A percentile compares a stretch with the other conserved stretches of the same genome.
Conservation (phyloP, 1,139 yeast genomes). For the Starmera stellimalicola region DNA sequence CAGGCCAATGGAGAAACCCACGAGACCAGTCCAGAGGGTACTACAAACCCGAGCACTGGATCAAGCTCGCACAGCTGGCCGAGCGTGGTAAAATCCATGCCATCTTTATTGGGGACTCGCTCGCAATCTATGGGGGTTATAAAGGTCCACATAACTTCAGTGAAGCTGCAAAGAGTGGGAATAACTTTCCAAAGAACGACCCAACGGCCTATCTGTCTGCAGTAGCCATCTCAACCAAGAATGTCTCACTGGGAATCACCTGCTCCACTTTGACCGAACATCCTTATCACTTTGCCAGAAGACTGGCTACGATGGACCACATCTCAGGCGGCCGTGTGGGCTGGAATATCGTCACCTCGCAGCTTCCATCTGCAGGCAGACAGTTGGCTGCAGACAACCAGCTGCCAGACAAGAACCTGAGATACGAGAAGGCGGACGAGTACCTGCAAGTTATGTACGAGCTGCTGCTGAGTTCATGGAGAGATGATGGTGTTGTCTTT, state of each 20-base stretch:
- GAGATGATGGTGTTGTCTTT: conserved; percentile 33
- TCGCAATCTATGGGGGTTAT: conserved; percentile 33
- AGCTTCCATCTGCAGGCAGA: conserved; percentile 26
- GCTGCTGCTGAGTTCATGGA: conserved; percentile 30
- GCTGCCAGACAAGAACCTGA: conserved; percentile 28
- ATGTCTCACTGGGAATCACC: conserved; percentile 29
- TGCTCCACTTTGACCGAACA: conserved; percentile 31
- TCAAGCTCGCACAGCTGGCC: conserved; percentile 28
- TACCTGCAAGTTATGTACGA: conserved; percentile 29
- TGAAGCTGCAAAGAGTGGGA: conserved; percentile 25
- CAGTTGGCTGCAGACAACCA: conserved; percentile 23
- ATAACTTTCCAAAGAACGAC: conserved; percentile 29
- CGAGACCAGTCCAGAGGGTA: conserved; percentile 23
- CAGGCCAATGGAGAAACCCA: conserved; percentile 33
- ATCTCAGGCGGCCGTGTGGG: conserved; percentile 31
- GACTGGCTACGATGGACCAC: conserved; percentile 30
- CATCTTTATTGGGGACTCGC: conserved; percentile 27
- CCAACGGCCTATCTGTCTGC: conserved; percentile 29
- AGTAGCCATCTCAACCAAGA: conserved; percentile 32
- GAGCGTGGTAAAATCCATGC: conserved; percentile 35
- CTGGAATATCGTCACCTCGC: conserved; percentile 32
- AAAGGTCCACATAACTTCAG: conserved; percentile 27
- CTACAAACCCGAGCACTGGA: conserved; percentile 33
- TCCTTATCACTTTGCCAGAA: conserved; percentile 30
- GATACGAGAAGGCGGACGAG: conserved; percentile 30